Base-by-base conservation (phyloP, 768 basidiomycete species). In the Boletus eberwhitei region DNA sequence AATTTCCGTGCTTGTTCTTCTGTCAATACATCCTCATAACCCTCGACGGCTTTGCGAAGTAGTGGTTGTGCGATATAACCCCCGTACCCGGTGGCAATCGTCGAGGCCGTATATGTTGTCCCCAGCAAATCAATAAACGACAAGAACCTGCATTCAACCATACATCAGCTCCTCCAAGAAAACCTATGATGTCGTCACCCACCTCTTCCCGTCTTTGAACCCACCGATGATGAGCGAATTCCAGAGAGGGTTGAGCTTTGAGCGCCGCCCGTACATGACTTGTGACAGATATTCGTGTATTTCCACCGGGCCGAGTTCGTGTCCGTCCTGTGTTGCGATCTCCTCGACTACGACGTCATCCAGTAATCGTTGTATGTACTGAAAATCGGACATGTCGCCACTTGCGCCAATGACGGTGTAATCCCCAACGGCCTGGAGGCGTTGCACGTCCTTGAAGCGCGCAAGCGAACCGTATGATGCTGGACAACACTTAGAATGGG, bases 331-430 rank as follows among this genome's bases (percentile, higher is more conserved):
- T 35, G 86, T 79, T 6, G 89, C 82, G 59, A 87, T 82, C 71
- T 99, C 94, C 35, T 88, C 83, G 59, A 85, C 77, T 40, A 87
- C 80, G 43, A 95, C 76, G 22, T 84, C 80, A 58, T 97, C 89
- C 44, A 99, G 83, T 43, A 87, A 64, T 45, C 75, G 77, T 67
- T 97, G 90, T 60, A 98, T 79, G 72, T 90, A 87, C 71, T 99
- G 97, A 74, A 93, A 98, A 75, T 99, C 97, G 64, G 89, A 89
- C 87, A 99, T 91, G 77, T 99, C 97, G 26, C 97, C 97, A 16
- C 92, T 85, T 3, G 90, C 96, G 21, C 92, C 97, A 62, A 99
- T 77, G 56, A 95, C 79, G 41, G 94, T 96, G 73, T 86, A 83
- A 36, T 80, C 74, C 8, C 95, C 94, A 34, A 97, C 85, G 5